A percentile compares a stretch with the other conserved stretches of the same genome.
These are phyloP conservation scores for Chalciporus piperatoides DNA, from an alignment of 1,284 basidiomycete species.

Conservation along the genomic window DNA sequence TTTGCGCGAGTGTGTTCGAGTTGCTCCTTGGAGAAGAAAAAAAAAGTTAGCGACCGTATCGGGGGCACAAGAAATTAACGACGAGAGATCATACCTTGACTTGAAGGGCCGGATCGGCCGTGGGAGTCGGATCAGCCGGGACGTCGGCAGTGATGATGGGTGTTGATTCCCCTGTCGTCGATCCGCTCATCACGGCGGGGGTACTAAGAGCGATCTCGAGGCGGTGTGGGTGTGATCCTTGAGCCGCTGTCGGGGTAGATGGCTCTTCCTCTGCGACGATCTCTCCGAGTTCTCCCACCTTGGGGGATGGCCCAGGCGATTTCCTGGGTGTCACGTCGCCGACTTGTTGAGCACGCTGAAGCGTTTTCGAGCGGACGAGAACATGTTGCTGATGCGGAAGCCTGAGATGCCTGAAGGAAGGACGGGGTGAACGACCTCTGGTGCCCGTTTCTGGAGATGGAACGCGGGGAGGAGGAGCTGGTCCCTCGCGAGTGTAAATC, in stretches of 20 bases:
- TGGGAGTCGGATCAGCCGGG: background rate
- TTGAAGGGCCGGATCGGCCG: background rate
- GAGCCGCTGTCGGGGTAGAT: background rate
- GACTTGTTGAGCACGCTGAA: constrained; percentile 53
- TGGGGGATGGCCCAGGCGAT: constrained; percentile 36
- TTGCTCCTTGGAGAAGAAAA: background rate
- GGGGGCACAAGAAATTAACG: background rate
- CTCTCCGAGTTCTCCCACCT: constrained; percentile 65
- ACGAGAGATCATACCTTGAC: background rate
- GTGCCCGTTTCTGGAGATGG: constrained; percentile 25
- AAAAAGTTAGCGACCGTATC: background rate
- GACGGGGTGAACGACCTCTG: constrained; percentile 45
- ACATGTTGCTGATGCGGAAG: constrained; percentile 36
- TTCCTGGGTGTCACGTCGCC: constrained; percentile 28
- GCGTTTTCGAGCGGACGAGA: constrained; percentile 48
- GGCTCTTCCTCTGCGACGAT: constrained; percentile 49
- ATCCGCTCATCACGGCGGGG: background rate
- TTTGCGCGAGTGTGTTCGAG: background rate
- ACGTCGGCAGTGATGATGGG: background rate
- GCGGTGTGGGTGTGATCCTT: background rate
- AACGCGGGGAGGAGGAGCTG: constrained; percentile 7
- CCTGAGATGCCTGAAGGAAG: constrained; percentile 40
- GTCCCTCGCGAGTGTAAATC: constrained; percentile 36
- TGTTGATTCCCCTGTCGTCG: background rate
- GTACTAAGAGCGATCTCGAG: background rate